Conservation (phyloP, 164 flowering plant genomes). For the Litsea cubeba region DNA sequence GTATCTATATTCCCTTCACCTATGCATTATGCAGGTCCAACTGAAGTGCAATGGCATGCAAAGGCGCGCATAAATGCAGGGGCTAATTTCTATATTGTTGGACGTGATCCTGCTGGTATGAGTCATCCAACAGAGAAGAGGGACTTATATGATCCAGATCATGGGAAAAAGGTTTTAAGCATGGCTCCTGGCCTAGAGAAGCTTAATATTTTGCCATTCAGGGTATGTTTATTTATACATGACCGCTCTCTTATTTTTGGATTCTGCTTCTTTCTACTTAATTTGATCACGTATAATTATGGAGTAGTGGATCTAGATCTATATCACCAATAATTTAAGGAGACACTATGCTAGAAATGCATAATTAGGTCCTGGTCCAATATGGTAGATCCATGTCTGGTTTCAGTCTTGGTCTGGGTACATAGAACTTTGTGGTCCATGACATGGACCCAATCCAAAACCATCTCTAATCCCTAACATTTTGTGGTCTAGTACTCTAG, state of each 20-base stretch:
- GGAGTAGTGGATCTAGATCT: not conserved
- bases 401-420: no score
- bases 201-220: constrained; percentile 86
- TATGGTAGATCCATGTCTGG: no score
- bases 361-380: no score
- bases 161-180: constrained; percentile 90
- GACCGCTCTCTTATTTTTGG: not conserved
- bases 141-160: constrained; percentile 94
- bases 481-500: no score
- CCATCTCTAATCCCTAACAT: no score
- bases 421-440: no score
- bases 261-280: not conserved
- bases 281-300: not conserved
- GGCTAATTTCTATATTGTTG: constrained; percentile 93
- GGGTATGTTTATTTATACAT: constrained; percentile 32
- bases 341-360: not conserved
- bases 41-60: constrained; percentile 99
- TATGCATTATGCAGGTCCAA: constrained; percentile 98
- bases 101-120: constrained; percentile 99
- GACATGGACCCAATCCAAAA: no score
- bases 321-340: no score
- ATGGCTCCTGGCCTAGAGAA: constrained; percentile 96
- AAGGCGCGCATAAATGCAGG: constrained; percentile 96
- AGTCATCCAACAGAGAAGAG: constrained; percentile 91
- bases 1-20: constrained; percentile 96